Percentiles rank a stretch among this genome's conserved stretches.
Evolutionary conservation across 2,329 filamentous ascomycete species (phyloP).

Genomic region (Westerdykella aurantiaca): DNA sequence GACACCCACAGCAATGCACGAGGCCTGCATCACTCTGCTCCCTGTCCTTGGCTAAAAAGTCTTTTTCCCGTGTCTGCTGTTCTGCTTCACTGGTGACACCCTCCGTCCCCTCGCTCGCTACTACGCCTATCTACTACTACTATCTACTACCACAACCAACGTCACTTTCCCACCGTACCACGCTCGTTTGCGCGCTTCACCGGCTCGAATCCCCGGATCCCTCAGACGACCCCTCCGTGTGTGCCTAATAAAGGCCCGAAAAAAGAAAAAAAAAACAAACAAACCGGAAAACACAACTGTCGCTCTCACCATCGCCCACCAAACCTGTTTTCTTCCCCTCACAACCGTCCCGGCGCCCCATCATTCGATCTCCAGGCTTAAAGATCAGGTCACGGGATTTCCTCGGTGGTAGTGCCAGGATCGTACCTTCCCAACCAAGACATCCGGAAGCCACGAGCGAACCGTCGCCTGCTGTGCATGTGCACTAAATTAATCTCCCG

Average conservation of each 20-base stretch:
- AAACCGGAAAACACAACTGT: no score
- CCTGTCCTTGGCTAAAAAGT: constrained; percentile 7
- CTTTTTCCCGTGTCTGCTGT: constrained; percentile 5
- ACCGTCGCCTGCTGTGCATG: constrained; percentile 8
- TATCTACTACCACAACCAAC: not conserved
- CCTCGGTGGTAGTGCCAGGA: constrained; percentile 5
- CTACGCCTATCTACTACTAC: constrained; percentile 2
- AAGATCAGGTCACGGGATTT: no score
- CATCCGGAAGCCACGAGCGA: constrained; percentile 11
- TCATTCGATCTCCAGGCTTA: no score
- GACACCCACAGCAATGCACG: constrained; percentile 22
- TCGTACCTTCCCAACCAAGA: constrained; percentile 11
- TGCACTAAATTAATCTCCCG: constrained; percentile 10
- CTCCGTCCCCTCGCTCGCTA: constrained; percentile 14
- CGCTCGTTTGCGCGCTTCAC: no score
- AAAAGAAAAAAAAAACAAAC: no score
- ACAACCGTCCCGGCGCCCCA: no score
- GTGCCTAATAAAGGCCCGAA: no score
- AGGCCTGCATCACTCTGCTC: constrained; percentile 13
- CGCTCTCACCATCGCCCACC: no score
- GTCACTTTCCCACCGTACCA: constrained; percentile 5
- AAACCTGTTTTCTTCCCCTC: no score
- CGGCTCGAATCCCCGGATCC: no score
- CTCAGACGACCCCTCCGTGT: no score
- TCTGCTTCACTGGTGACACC: constrained; percentile 28